Percentiles rank a stretch among this genome's conserved stretches.
These are phyloP conservation scores for Phialocephala subalpina DNA, from an alignment of 2,329 filamentous ascomycete species.

Conservation along the genomic window DNA sequence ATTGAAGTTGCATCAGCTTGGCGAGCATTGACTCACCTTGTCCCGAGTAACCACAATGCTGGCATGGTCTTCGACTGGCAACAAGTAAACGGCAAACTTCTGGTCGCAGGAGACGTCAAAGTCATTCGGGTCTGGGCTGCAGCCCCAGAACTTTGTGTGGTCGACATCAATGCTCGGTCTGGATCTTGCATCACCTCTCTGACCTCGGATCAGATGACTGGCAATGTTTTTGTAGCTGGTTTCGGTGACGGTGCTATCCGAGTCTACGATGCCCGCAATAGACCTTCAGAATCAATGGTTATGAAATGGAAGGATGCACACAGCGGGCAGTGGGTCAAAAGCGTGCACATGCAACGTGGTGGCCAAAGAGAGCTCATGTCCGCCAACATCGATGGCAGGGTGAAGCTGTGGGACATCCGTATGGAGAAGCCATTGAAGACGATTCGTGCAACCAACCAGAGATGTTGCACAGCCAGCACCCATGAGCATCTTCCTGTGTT, in stretches of 20 bases:
- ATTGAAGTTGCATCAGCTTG: conserved; percentile 91
- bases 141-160: conserved; percentile 88
- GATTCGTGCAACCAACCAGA: conserved; percentile 78
- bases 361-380: conserved; percentile 91
- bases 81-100: conserved; percentile 90
- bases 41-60: conserved; percentile 92
- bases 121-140: conserved; percentile 98
- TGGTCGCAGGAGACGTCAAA: conserved; percentile 96
- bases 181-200: conserved; percentile 95
- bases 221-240: conserved; percentile 93
- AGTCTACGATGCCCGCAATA: conserved; percentile 89
- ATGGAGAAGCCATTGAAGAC: conserved; percentile 80
- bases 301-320: conserved; percentile 94
- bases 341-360: conserved; percentile 95
- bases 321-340: conserved; percentile 90
- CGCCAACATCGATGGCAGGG: conserved; percentile 90
- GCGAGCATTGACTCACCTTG: conserved; percentile 90
- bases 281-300: conserved; percentile 90
- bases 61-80: conserved; percentile 99
- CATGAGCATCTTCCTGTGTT: conserved; percentile 98
- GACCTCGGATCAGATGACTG: conserved; percentile 97
- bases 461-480: conserved; percentile 84
- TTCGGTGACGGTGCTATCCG: conserved; percentile 95
- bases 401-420: conserved; percentile 95
- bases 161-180: conserved; percentile 93